Evolutionary conservation across 169 alveolate genomes (phyloP), one percentile per base, ranked within the genome.

Genomic region (Eimeria necatrix): DNA sequence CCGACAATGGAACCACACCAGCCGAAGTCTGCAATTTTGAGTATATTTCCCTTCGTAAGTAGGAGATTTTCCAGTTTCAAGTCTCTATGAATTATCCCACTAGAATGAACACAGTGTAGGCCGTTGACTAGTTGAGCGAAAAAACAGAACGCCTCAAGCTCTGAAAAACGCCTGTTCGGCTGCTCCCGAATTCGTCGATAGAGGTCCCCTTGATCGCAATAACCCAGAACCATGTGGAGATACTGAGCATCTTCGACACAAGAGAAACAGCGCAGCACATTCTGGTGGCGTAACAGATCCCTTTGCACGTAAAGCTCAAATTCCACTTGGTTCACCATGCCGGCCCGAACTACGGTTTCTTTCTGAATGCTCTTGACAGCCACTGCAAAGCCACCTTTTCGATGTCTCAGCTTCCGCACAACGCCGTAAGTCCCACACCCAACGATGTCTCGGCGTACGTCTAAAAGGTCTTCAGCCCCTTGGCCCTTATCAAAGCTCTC

Each of bases 351-450:
- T 59, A 98, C 97, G 94, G 97, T 96, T 41, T 97, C 96, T 97
- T 98, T 98, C 59, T 96, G 96, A 59, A 98, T 97, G 86, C 97
- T 97, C 96, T 98, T 98, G 22, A 98, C 96, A 56, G 99, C 99
- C 92, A 96, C 97, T 46, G 97, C 91, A 46, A 97, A 95, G 49
- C 98, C 97, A 5, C 99, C 97, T 64, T 80, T 89, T 94, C 95
- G 96, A 61, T 97, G 98, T 49, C 98, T 87, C 70, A 98, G 98
- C 96, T 97, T 97, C 93, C 97, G 97, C 16, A 98, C 99, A 89
- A 97, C 97, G 46, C 99, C 99, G 95, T 97, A 98, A 22, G 99
- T 99, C 20, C 99, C 99, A 74, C 97, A 96, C 68, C 99, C 99
- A 68, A 98, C 94, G 5, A 93, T 78, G 12, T 85, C 92, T 60